Conservation (phyloP, 495 filamentous ascomycete genomes). For the Podospora australis region DNA sequence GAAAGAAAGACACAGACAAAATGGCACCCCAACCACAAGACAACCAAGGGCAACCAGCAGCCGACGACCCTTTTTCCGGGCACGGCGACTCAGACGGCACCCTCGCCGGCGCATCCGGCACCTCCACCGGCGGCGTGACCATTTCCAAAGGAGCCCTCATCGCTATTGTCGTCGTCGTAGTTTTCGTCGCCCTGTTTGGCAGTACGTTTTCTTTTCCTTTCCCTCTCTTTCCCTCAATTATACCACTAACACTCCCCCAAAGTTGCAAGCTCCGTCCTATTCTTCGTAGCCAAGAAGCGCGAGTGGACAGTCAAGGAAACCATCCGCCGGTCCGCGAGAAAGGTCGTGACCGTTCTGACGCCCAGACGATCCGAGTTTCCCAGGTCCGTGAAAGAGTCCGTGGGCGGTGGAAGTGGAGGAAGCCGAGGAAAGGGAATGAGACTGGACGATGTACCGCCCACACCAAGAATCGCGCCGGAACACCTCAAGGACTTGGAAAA, state of each 20-base stretch:
- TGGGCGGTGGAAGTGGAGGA: too few species aligned
- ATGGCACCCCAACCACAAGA: constrained; percentile 1
- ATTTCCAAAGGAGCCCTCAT: constrained; percentile 54
- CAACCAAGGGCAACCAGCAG: background rate
- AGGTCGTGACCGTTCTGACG: constrained; percentile 47
- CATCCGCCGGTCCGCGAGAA: constrained; percentile 46
- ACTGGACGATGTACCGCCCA: constrained; percentile 47
- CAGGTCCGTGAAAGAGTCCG: constrained; percentile 40
- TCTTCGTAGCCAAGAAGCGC: constrained; percentile 51
- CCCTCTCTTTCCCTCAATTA: background rate
- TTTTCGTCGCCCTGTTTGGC: constrained; percentile 50
- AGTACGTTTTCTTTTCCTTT: constrained; percentile 31
- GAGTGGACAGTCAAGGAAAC: constrained; percentile 51
- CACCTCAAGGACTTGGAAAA: constrained; percentile 44
- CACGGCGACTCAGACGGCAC: constrained; percentile 6
- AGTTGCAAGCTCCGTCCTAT: constrained; percentile 46
- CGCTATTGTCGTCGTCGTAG: constrained; percentile 57
- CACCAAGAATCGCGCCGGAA: constrained; percentile 37
- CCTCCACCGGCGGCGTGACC: constrained; percentile 39
- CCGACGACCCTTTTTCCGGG: background rate
- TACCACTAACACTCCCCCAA: background rate
- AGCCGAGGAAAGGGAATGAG: constrained; percentile 27
- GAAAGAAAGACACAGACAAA: background rate
- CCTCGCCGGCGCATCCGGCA: constrained; percentile 50
- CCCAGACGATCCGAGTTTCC: constrained; percentile 50